Evolutionary conservation across 2,329 filamentous ascomycete species (phyloP).

Genomic region (Fusarium sp.): DNA sequence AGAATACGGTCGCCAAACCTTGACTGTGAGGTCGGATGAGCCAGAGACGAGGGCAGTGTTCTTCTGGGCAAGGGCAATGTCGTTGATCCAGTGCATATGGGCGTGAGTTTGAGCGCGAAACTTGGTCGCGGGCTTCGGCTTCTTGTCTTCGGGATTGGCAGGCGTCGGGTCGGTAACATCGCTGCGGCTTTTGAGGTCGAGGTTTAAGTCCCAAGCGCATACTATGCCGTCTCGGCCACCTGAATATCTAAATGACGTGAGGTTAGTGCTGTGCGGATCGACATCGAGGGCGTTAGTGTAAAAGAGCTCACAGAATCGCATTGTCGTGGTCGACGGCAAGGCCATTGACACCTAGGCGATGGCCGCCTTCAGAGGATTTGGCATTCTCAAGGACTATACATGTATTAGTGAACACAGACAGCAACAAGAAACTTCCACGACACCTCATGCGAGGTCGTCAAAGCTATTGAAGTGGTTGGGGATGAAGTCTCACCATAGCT

Average conservation of each 20-base stretch:
- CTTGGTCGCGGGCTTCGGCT: constrained; percentile 61
- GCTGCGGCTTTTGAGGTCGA: constrained; percentile 64
- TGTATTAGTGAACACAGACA: constrained; percentile 7
- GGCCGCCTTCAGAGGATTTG: constrained; percentile 75
- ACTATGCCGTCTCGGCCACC: constrained; percentile 95
- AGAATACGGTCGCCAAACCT: constrained; percentile 85
- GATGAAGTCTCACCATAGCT: constrained; percentile 68
- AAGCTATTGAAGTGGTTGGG: not conserved
- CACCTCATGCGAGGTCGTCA: constrained; percentile 2
- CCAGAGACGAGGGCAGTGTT: constrained; percentile 86
- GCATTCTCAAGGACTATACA: constrained; percentile 67
- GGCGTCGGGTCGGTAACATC: constrained; percentile 45
- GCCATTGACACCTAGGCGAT: constrained; percentile 94
- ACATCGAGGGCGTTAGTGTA: constrained; percentile 3
- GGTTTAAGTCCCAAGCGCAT: constrained; percentile 92
- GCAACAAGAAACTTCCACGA: not conserved
- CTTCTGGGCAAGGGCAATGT: constrained; percentile 82
- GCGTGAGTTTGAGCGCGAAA: constrained; percentile 74
- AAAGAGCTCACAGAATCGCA: constrained; percentile 79
- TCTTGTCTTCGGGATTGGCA: constrained; percentile 42
- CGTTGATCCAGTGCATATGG: constrained; percentile 97
- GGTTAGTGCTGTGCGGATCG: constrained; percentile 23
- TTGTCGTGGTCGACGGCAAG: constrained; percentile 86
- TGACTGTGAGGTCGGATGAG: constrained; percentile 93
- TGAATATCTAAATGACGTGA: constrained; percentile 75